phyloP scores from a whole-genome alignment of 441 rosid genomes.

The Populus trichocarpa region DNA sequence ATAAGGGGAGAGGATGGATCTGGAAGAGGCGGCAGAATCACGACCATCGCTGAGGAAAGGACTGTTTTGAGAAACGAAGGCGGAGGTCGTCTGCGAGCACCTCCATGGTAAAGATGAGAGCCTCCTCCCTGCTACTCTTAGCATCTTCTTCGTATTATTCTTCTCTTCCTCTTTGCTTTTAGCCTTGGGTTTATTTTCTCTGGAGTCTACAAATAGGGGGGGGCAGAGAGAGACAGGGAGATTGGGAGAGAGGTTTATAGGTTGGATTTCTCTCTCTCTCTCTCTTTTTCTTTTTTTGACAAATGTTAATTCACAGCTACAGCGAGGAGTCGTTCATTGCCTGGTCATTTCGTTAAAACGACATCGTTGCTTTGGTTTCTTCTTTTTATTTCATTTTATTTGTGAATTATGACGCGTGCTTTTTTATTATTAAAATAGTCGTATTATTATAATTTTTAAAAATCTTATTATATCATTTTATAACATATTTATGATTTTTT shows the following conservation, averaged over 20 bases:
- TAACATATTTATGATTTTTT: no score
- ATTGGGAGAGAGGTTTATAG: not conserved
- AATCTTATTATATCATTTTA: no score
- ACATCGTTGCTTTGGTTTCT: not conserved
- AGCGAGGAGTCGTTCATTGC: no score
- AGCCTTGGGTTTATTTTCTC: not conserved
- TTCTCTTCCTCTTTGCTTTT: not conserved
- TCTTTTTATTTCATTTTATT: not conserved
- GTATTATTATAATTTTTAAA: no score
- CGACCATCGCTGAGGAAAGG: slow-evolving; percentile 18
- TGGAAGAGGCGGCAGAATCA: slow-evolving; percentile 15
- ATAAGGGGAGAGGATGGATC: slow-evolving; percentile 24
- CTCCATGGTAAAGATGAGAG: slow-evolving; percentile 46
- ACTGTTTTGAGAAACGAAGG: slow-evolving; percentile 31
- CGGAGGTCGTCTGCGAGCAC: slow-evolving; percentile 33
- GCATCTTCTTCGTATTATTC: slow-evolving; percentile 32
- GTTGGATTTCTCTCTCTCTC: no score
- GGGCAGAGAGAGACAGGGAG: not conserved
- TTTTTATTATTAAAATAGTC: no score
- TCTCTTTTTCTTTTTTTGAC: not conserved
- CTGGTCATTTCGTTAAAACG: not conserved
- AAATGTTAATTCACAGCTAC: no score
- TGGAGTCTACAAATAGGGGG: not conserved
- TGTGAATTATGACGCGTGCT: not conserved
- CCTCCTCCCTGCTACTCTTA: slow-evolving; percentile 72